These are phyloP conservation scores for Cubamyces sp. DNA, from an alignment of 768 basidiomycete genomes.

Conservation along the genomic window DNA sequence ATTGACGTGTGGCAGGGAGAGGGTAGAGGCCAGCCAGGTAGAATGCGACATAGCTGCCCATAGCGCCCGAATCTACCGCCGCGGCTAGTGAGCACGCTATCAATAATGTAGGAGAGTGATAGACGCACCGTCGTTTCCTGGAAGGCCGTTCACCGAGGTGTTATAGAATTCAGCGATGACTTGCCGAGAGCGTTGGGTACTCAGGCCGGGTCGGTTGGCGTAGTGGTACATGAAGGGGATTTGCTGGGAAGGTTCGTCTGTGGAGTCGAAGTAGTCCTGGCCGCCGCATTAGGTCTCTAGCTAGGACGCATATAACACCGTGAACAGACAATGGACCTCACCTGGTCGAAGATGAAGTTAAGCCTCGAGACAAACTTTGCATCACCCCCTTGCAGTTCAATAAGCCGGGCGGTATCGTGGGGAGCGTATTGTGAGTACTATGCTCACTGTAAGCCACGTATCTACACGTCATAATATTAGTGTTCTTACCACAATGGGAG, in stretches of 20 bases:
- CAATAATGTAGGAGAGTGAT: background rate
- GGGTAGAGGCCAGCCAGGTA: constrained; percentile 66
- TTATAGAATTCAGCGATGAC: constrained; percentile 60
- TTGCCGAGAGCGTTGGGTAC: constrained; percentile 58
- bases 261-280: constrained; percentile 59
- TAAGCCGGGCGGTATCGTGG: constrained; percentile 65
- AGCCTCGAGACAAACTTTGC: constrained; percentile 57
- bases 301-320: too few relatives aligned
- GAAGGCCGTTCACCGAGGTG: constrained; percentile 57
- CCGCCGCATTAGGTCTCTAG: constrained; percentile 23
- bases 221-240: constrained; percentile 77
- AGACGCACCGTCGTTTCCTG: constrained; percentile 62
- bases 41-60: constrained; percentile 65
- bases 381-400: constrained; percentile 61
- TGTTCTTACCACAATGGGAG: constrained; percentile 54
- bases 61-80: constrained; percentile 49
- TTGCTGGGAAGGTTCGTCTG: constrained; percentile 68
- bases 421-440: constrained; percentile 53
- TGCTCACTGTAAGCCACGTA: background rate
- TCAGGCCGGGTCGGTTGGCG: constrained; percentile 59
- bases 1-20: constrained; percentile 61
- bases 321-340: constrained; percentile 16
- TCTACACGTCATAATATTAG: background rate
- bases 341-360: constrained; percentile 61
- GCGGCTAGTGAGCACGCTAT: background rate